Evolutionary conservation across 2,329 filamentous ascomycete species (phyloP).

Genomic region (Fonsecaea pedrosoi): DNA sequence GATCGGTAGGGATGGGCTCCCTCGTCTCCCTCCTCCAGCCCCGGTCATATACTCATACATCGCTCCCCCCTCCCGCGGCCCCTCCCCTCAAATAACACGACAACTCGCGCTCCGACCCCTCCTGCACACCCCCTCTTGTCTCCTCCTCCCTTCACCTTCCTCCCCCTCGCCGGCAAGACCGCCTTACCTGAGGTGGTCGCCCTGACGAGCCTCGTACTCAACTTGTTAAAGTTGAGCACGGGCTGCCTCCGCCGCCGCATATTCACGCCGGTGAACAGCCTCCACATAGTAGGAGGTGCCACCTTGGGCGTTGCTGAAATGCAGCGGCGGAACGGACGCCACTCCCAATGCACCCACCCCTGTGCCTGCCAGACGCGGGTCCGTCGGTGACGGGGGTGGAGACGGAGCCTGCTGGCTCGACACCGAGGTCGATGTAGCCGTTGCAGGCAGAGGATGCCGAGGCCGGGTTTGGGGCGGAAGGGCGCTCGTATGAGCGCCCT

Average conservation of each 20-base stretch:
- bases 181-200: neutral
- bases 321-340: neutral
- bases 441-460: neutral
- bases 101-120: neutral
- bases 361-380: neutral
- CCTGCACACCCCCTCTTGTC: neutral
- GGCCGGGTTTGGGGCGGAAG: neutral
- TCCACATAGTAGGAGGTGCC: slow-evolving; percentile 16
- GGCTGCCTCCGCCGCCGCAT: neutral
- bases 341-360: neutral
- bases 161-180: neutral
- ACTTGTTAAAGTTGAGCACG: neutral
- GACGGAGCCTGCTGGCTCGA: neutral
- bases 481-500: neutral
- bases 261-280: neutral
- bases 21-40: neutral
- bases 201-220: neutral
- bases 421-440: neutral
- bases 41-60: neutral
- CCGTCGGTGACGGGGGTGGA: neutral
- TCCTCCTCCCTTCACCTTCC: neutral
- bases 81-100: neutral
- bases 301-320: slow-evolving; percentile 1
- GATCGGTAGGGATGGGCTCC: neutral
- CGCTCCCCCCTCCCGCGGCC: no score